Evolutionary conservation across 495 filamentous ascomycete genomes (phyloP).

Genomic region (Aspergillus ostianus): DNA sequence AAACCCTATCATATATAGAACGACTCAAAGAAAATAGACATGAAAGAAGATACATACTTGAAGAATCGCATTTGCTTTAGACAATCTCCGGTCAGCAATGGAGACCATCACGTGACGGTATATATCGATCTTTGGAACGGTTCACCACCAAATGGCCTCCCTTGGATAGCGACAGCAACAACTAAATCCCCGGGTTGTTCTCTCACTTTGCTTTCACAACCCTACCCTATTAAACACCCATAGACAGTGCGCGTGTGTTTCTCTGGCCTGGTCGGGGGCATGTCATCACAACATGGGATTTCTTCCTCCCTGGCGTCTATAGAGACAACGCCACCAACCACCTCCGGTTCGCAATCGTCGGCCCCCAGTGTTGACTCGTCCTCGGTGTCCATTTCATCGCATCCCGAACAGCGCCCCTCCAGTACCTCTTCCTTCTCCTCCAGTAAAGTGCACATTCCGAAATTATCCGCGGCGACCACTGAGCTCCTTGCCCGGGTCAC

Average conservation of each 20-base stretch:
- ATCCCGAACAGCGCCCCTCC: slow-evolving; percentile 9
- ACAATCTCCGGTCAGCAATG: too few relatives aligned
- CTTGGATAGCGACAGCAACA: not conserved
- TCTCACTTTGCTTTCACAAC: not conserved
- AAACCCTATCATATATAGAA: not conserved
- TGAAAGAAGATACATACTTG: not conserved
- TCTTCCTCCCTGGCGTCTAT: slow-evolving; percentile 25
- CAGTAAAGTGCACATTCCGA: slow-evolving; percentile 22
- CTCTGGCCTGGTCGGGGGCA: slow-evolving; percentile 15
- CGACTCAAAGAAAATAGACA: not conserved
- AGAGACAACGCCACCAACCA: slow-evolving; percentile 22
- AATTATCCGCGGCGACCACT: slow-evolving; percentile 26
- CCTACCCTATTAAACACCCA: not conserved
- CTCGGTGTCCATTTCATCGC: slow-evolving; percentile 6
- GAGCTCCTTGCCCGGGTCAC: slow-evolving; percentile 27
- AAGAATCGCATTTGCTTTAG: not conserved
- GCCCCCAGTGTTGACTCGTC: slow-evolving; percentile 11
- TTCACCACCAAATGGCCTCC: not conserved
- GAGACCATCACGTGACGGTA: slow-evolving; percentile 28
- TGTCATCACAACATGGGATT: slow-evolving; percentile 31
- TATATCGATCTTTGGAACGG: slow-evolving; percentile 32
- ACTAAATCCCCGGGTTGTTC: not conserved
- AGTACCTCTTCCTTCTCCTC: slow-evolving; percentile 14
- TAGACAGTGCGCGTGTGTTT: slow-evolving; percentile 3
- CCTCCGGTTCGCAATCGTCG: slow-evolving; percentile 14